Evolutionary conservation across 1,284 basidiomycete species (phyloP).

Genomic region (Termitomyces sp.): DNA sequence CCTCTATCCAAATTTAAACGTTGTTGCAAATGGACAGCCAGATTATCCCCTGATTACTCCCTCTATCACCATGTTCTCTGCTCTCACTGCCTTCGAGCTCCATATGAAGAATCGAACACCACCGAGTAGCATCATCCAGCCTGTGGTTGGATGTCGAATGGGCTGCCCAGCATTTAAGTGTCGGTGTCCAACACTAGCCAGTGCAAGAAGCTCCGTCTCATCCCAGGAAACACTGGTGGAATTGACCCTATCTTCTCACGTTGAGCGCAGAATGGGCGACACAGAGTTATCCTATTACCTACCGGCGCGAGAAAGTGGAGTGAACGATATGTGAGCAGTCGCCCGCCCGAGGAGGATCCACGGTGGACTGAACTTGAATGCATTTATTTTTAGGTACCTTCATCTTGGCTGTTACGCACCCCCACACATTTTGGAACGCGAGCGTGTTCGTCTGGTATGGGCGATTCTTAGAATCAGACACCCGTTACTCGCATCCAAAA

Average conservation of each 20-base stretch:
- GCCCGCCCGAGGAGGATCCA: background rate
- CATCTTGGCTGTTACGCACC: slow-evolving; percentile 62
- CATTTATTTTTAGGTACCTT: slow-evolving; percentile 46
- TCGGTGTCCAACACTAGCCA: slow-evolving; percentile 3
- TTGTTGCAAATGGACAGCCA: background rate
- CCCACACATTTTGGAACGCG: slow-evolving; percentile 33
- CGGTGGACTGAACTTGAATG: background rate
- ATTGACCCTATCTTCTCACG: slow-evolving; percentile 32
- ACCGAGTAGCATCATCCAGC: background rate
- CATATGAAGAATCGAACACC: background rate
- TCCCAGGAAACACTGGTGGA: slow-evolving; percentile 23
- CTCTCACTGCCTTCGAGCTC: background rate
- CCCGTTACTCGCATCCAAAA: slow-evolving; percentile 57
- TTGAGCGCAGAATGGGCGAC: slow-evolving; percentile 52
- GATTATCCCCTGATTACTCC: background rate
- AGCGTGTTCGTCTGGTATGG: slow-evolving; percentile 59
- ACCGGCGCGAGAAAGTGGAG: slow-evolving; percentile 66
- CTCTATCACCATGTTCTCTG: background rate
- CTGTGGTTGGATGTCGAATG: slow-evolving; percentile 1
- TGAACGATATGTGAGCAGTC: slow-evolving; percentile 71
- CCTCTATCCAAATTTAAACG: background rate
- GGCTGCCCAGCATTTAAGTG: slow-evolving; percentile 6
- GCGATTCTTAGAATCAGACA: slow-evolving; percentile 63
- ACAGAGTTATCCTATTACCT: slow-evolving; percentile 71
- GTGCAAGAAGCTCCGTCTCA: slow-evolving; percentile 11